Evolutionary conservation across 495 filamentous ascomycete genomes (phyloP), one percentile per base, ranked within the genome.

Genomic region (Lasiosphaeris hirsuta): DNA sequence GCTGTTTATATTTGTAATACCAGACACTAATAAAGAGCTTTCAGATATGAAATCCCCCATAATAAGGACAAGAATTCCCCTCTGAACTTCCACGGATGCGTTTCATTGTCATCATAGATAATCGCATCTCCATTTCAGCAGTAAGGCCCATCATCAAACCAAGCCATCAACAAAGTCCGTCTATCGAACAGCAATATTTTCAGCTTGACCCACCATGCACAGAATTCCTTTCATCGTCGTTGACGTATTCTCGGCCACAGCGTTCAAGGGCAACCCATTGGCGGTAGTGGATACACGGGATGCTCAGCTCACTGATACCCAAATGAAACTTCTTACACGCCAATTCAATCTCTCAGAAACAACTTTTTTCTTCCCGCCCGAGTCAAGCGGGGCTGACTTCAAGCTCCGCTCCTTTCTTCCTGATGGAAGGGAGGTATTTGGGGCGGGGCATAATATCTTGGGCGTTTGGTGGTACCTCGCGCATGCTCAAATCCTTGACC

Each of bases 311-410:
- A 58, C 48, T 14, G 48, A 58, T 39, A 58, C 56, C 30, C 56
- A 58, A 36, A 45, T 58, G 56, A 45, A 58, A 40, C 56, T 58
- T 33, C 46, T 58, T 9, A 52, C 56, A 4, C 56, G 56, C 30
- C 56, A 58, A 34, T 58, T 58, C 34, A 58, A 58, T 47, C 56
- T 58, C 40, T 58, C 56, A 47, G 56, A 58, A 47, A 58, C 56
- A 3, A 58, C 56, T 33, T 58, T 58, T 10, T 58, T 58, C 40
- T 52, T 58, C 40, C 48, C 30, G n/a, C 33, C 56, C 56, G 19
- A 46, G 47, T 10, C 35, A 30, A 10, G n/a, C 56, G 1, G 36
- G 42, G 56, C 56, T 23, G 41, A 44, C 41, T 58, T 30, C 41
- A 51, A 46, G 15, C 56, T 58, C 15, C 56, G 56, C 48, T 58